Evolutionary conservation across 2,329 filamentous ascomycete genomes (phyloP).

Genomic region (Fusarium subglutinans): DNA sequence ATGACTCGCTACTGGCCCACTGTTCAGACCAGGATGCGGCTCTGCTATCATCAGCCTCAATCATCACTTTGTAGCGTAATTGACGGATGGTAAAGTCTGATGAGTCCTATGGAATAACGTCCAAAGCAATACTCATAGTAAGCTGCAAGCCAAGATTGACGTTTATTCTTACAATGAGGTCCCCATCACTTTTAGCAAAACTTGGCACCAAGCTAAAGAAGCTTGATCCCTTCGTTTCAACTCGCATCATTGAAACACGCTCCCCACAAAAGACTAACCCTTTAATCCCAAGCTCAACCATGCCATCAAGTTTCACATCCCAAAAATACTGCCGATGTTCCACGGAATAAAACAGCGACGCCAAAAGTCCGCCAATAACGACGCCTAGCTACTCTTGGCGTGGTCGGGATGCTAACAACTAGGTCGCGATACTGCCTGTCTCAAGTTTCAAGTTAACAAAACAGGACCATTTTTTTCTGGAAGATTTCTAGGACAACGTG

Average conservation of each 20-base stretch:
- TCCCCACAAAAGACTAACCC: constrained; percentile 9
- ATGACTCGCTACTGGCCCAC: neutral
- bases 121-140: too few relatives aligned
- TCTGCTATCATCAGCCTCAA: too few relatives aligned
- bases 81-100: too few relatives aligned
- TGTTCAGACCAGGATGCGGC: neutral
- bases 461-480: neutral
- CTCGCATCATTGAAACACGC: constrained; percentile 1
- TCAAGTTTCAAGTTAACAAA: constrained; percentile 6
- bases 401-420: too few relatives aligned
- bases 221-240: neutral
- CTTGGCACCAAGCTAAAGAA: neutral
- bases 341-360: neutral
- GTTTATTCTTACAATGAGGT: too few relatives aligned
- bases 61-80: too few relatives aligned
- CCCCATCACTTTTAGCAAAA: neutral
- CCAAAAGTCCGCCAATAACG: constrained; percentile 10
- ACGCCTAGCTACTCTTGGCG: neutral
- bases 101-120: too few relatives aligned
- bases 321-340: neutral
- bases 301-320: neutral
- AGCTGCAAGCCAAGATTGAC: too few relatives aligned
- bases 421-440: neutral
- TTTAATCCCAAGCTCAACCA: constrained; percentile 13
- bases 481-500: neutral